A percentile compares a stretch with the other conserved stretches of the same genome.
phyloP scores from a whole-genome alignment of 1,139 yeast genomes.

The Yamadazyma atlantica region DNA sequence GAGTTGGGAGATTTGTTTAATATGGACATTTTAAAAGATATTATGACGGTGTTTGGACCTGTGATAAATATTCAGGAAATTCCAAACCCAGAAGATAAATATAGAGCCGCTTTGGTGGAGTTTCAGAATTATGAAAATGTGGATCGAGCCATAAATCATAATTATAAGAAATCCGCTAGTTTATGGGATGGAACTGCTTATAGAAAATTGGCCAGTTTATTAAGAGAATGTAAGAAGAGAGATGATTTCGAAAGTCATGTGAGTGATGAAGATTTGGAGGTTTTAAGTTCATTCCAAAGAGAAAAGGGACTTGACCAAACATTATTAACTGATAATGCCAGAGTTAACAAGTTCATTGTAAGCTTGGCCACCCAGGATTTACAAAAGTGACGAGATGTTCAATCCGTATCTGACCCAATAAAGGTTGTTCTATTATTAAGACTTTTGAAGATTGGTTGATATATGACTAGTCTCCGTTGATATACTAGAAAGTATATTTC shows the following conservation, averaged over 20 bases:
- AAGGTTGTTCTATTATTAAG: conserved; percentile 9
- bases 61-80: conserved; percentile 20
- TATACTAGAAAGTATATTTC: conserved; percentile 3
- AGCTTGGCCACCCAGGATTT: conserved; percentile 2
- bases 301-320: conserved; percentile 4
- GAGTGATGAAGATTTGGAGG: background rate
- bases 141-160: conserved; percentile 36
- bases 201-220: conserved; percentile 47
- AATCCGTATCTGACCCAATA: conserved; percentile 38
- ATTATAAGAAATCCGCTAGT: conserved; percentile 40
- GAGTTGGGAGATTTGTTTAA: conserved; percentile 33
- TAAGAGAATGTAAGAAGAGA: conserved; percentile 30
- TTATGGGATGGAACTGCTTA: conserved; percentile 50
- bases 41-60: conserved; percentile 51
- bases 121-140: conserved; percentile 27
- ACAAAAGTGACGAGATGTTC: conserved; percentile 18
- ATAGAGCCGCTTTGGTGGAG: conserved; percentile 39
- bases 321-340: conserved; percentile 10
- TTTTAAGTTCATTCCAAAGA: background rate
- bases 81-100: conserved; percentile 20
- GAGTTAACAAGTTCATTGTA: conserved; percentile 9
- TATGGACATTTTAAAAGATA: conserved; percentile 28
- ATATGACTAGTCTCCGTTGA: conserved; percentile 19
- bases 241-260: background rate
- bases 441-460: conserved; percentile 24